Conservation (phyloP, 2,329 filamentous ascomycete species). For the Plectosphaerella sp. region DNA sequence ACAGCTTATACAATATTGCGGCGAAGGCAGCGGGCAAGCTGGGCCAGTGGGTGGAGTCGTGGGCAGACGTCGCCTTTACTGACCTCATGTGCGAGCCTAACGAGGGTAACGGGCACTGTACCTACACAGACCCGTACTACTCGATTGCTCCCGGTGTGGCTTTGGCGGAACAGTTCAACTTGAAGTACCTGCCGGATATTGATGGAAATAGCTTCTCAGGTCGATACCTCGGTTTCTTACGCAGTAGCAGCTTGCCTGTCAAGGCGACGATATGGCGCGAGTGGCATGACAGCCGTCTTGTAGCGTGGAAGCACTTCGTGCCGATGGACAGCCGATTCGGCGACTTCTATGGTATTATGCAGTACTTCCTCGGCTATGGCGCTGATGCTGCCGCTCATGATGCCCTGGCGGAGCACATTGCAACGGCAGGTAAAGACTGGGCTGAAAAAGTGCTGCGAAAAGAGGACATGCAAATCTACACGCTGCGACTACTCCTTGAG, state of each 20-base stretch:
- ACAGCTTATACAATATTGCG: slow-evolving; percentile 40
- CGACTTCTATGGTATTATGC: slow-evolving; percentile 69
- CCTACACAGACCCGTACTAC: slow-evolving; percentile 45
- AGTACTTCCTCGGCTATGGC: slow-evolving; percentile 66
- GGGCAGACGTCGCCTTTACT: slow-evolving; percentile 48
- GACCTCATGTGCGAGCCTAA: slow-evolving; percentile 47
- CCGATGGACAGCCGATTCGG: slow-evolving; percentile 72
- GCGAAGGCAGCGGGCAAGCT: slow-evolving; percentile 39
- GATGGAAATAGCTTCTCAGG: slow-evolving; percentile 72
- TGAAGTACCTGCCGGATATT: slow-evolving; percentile 71
- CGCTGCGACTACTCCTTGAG: slow-evolving; percentile 59
- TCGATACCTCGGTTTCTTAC: slow-evolving; percentile 64
- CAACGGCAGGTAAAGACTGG: slow-evolving; percentile 62
- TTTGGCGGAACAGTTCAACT: slow-evolving; percentile 49
- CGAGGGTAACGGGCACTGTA: slow-evolving; percentile 32
- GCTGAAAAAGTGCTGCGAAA: slow-evolving; percentile 61
- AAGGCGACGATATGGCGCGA: slow-evolving; percentile 76
- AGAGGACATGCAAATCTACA: slow-evolving; percentile 73
- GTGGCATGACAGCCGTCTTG: slow-evolving; percentile 72
- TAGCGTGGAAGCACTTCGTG: slow-evolving; percentile 77
- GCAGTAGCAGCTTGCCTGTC: slow-evolving; percentile 65
- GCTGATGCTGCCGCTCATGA: slow-evolving; percentile 41
- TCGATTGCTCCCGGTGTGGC: slow-evolving; percentile 30
- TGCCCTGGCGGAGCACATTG: slow-evolving; percentile 57
- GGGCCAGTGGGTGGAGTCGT: slow-evolving; percentile 42